These are phyloP conservation scores for Solanum ossicruentum DNA, from an alignment of 257 asterid species.

Conservation along the genomic window DNA sequence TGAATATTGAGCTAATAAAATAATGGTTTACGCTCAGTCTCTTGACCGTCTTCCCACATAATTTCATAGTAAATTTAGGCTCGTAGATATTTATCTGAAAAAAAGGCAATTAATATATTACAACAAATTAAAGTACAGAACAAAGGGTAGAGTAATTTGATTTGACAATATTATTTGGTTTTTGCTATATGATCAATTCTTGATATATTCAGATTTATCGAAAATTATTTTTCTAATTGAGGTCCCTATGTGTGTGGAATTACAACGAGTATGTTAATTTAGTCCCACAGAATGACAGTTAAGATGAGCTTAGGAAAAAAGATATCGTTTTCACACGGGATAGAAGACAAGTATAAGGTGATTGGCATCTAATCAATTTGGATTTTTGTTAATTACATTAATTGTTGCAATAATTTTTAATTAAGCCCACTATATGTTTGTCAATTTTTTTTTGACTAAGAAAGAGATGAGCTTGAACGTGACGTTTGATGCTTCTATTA, in stretches of 20 bases:
- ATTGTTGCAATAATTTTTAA: not conserved
- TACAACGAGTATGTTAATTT: not conserved
- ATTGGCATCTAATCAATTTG: constrained; percentile 13
- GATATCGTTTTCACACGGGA: not conserved
- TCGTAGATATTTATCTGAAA: not conserved
- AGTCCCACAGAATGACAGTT: not conserved
- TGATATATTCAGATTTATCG: not conserved
- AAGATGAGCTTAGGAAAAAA: not conserved
- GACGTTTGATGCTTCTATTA: constrained; percentile 10
- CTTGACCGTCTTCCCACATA: not conserved
- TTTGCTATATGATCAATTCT: not conserved
- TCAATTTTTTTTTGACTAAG: constrained; percentile 2
- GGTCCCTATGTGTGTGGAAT: rapidly evolving
- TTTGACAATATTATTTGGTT: not conserved
- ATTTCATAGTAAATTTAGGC: not conserved
- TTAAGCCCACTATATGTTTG: constrained; percentile 3
- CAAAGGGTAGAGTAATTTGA: not conserved
- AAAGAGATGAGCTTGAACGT: constrained; percentile 13
- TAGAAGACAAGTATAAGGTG: constrained; percentile 3
- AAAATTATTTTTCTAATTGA: not conserved
- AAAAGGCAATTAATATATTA: not conserved
- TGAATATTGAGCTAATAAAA: not conserved
- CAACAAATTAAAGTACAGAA: not conserved
- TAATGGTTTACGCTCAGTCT: not conserved
- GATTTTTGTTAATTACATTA: not conserved